These are phyloP conservation scores for Begonia peltatifolia DNA, from an alignment of 306 rosid species.

Conservation along the genomic window DNA sequence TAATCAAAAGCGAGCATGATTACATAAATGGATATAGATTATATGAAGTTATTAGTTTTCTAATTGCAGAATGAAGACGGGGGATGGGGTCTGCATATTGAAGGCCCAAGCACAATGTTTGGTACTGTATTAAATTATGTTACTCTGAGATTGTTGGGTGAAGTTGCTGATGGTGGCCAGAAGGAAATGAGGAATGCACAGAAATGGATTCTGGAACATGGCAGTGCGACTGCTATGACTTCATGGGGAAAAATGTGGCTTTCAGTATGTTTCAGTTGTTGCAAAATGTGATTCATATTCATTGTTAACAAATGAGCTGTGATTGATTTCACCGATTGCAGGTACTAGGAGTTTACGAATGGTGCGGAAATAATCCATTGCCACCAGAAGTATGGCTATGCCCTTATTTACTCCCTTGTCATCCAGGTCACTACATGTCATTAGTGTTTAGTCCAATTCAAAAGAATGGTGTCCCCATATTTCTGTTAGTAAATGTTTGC, in stretches of 20 bases:
- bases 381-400: conserved; percentile 28
- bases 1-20: not conserved
- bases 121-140: conserved; percentile 18
- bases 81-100: conserved; percentile 32
- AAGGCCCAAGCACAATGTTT: conserved; percentile 28
- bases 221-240: conserved; percentile 18
- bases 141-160: conserved; percentile 23
- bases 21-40: not conserved
- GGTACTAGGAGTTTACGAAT: conserved; percentile 25
- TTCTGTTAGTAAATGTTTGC: not conserved
- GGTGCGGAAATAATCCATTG: conserved; percentile 28
- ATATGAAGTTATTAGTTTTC: not conserved
- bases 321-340: conserved; percentile 5
- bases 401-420: conserved; percentile 17
- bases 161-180: conserved; percentile 20
- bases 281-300: not conserved
- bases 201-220: conserved; percentile 25
- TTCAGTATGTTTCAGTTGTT: conserved; percentile 11
- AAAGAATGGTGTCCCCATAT: not conserved
- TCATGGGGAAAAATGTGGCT: conserved; percentile 35
- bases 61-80: conserved; percentile 23
- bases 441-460: not conserved
- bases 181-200: conserved; percentile 15
- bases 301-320: not conserved
- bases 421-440: conserved; percentile 12